These are phyloP conservation scores for Flammula alnicola DNA, from an alignment of 1,284 basidiomycete species.

Conservation along the genomic window DNA sequence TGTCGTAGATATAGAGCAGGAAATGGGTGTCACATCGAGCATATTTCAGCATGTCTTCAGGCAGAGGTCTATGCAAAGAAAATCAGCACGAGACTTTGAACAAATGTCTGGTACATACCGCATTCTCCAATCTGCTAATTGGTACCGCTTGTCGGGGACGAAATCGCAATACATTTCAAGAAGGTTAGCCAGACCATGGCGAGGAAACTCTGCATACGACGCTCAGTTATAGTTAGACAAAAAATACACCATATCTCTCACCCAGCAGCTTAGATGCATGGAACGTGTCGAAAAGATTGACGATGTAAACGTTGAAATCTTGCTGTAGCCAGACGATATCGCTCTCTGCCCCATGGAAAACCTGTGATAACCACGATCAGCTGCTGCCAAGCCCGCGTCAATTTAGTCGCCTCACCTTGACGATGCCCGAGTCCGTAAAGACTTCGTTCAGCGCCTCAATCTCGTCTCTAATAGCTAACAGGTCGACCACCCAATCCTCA, in stretches of 20 bases:
- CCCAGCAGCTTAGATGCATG: conserved; percentile 90
- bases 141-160: conserved; percentile 94
- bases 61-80: conserved; percentile 73
- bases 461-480: conserved; percentile 76
- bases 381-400: too few species aligned
- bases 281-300: conserved; percentile 96
- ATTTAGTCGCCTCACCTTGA: conserved; percentile 89
- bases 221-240: conserved; percentile 10
- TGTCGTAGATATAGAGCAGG: conserved; percentile 91
- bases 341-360: conserved; percentile 93
- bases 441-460: conserved; percentile 76
- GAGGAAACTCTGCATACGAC: conserved; percentile 67
- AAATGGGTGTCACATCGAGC: conserved; percentile 97
- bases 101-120: conserved; percentile 49
- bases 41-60: conserved; percentile 89
- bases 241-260: conserved; percentile 35
- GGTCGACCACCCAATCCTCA: conserved; percentile 89
- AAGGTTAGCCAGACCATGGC: conserved; percentile 83
- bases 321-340: conserved; percentile 97
- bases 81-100: conserved; percentile 7
- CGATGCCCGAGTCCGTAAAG: conserved; percentile 82
- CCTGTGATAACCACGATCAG: too few species aligned
- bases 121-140: conserved; percentile 97
- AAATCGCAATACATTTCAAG: conserved; percentile 93
- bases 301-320: conserved; percentile 92